These are phyloP conservation scores for Solanum etuberosum DNA, from an alignment of 257 asterid species.

Conservation along the genomic window DNA sequence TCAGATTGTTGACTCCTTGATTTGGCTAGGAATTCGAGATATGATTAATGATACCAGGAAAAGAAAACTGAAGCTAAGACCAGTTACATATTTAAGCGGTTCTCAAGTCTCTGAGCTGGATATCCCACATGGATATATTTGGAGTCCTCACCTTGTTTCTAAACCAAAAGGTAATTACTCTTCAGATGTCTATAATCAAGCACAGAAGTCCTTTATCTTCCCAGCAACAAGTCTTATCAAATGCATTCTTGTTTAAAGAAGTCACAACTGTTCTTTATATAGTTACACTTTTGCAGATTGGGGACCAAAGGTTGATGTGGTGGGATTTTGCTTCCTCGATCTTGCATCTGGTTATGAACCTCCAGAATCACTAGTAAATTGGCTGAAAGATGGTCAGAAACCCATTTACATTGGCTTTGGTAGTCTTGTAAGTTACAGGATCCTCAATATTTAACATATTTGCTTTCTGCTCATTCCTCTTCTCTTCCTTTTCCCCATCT, in stretches of 20 bases:
- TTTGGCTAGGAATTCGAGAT: constrained; percentile 97
- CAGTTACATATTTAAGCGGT: constrained; percentile 90
- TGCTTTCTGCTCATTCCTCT: neutral
- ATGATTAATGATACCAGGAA: constrained; percentile 89
- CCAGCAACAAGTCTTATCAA: neutral
- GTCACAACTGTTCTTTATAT: constrained; percentile 1
- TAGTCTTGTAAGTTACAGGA: constrained; percentile 59
- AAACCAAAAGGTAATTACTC: constrained; percentile 75
- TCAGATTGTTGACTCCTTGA: constrained; percentile 92
- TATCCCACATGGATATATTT: constrained; percentile 85
- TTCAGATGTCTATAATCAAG: neutral
- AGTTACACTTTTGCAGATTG: constrained; percentile 60
- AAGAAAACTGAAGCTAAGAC: constrained; percentile 78
- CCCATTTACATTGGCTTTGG: constrained; percentile 87
- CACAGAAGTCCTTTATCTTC: neutral
- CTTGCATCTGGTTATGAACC: constrained; percentile 84
- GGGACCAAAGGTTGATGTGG: constrained; percentile 94
- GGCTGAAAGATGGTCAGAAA: constrained; percentile 84
- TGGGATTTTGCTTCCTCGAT: constrained; percentile 98
- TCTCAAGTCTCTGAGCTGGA: constrained; percentile 74
- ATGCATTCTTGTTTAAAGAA: neutral
- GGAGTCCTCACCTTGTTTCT: constrained; percentile 99
- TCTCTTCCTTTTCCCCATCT: neutral
- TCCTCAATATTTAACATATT: neutral
- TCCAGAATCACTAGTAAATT: constrained; percentile 70